Evolutionary conservation across 2,329 filamentous ascomycete genomes (phyloP), one percentile per base, ranked within the genome.

Genomic region (Neonectria magnoliae): DNA sequence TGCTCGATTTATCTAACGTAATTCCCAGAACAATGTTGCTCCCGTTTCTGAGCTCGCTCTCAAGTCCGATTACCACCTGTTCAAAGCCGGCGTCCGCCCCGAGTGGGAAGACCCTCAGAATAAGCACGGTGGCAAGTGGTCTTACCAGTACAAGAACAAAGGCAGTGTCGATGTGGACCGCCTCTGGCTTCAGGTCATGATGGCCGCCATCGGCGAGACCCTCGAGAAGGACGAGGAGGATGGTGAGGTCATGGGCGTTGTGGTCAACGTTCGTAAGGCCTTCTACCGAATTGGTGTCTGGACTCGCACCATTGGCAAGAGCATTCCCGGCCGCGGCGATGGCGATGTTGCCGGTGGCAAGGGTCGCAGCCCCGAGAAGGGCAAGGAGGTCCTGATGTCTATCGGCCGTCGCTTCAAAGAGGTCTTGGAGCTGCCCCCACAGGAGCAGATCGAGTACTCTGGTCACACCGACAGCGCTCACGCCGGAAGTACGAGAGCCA

Each of bases 121-220:
- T 86, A 99, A 98, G 88, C 94, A 98, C 80, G 96, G 96, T 74
- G 96, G 96, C 82, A 98, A 98, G 83, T 99, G 96, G 96, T 94
- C 95, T 27, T 98, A 97, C 84, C 91, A 93, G 76, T 98, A 97
- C 90, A 97, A 97, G 86, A 93, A 98, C 75, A 98, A 97, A 88
- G 91, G 92, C 77, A 89, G 86, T 72, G 88, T 97, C 79, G 93
- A 95, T 74, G 97, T 98, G 80, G 95, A 99, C 79, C 92, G 95
- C 64, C 87, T 97, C 60, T 99, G 96, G 96, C 90, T 99, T 65
- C 93, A 98, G 80, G 93, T 97, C 68, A 97, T 99, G 90, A 91
- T 99, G 74, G 90, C 92, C 33, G 96, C 94, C 60, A 98, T 99
- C 72, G 96, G 96, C 76, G 97, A 99, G 87, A 98, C 95, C 27